Conservation (phyloP, 208 protist genomes). For the Trypanosoma caninum region DNA sequence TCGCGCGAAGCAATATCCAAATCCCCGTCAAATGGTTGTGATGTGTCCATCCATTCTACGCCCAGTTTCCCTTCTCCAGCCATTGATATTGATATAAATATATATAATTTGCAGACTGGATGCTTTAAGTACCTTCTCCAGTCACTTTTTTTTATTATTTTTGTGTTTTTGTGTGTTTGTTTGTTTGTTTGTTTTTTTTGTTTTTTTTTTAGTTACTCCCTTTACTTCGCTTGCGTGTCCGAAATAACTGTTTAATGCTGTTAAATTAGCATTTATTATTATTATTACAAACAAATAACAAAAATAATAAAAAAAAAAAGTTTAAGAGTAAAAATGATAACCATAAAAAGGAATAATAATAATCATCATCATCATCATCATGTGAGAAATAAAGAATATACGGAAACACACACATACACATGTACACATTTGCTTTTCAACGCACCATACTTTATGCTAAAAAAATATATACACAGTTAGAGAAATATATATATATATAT, state of each 20-base stretch:
- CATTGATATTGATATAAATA: not conserved
- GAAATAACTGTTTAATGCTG: no score
- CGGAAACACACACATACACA: conserved; percentile 16
- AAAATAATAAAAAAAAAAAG: conserved; percentile 15
- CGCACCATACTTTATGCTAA: conserved; percentile 8
- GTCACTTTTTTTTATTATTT: not conserved
- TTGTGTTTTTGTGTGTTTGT: not conserved
- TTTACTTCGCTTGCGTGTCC: no score
- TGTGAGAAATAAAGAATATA: not conserved
- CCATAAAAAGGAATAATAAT: not conserved
- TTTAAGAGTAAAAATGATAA: not conserved
- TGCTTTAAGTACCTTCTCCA: no score
- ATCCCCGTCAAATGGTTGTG: conserved; percentile 39
- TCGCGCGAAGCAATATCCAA: conserved; percentile 60
- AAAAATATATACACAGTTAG: conserved; percentile 14
- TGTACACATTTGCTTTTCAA: not conserved
- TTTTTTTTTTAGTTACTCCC: not conserved
- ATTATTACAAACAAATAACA: no score
- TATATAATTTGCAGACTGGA: no score
- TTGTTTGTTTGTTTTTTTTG: not conserved
- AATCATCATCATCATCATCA: not conserved
- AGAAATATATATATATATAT: not conserved
- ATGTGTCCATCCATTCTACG: not conserved
- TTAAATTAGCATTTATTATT: no score
- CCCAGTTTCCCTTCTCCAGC: not conserved